Percentiles rank a stretch among this genome's conserved stretches.
Conservation (phyloP, 345 rosid genomes). For the Hirschfeldia incana region DNA sequence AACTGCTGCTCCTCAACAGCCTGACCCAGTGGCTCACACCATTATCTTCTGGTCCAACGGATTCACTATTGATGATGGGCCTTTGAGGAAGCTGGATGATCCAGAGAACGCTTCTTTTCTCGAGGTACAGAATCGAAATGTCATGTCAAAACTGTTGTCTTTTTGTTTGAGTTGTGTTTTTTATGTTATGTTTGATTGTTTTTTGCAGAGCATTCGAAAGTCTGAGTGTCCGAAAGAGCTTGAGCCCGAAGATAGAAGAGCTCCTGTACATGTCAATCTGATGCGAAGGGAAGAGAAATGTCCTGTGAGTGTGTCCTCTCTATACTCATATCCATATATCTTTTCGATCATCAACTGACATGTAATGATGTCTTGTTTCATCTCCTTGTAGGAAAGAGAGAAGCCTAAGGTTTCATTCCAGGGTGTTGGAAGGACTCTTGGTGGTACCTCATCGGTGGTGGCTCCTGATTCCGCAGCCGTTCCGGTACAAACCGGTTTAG, state of each 20-base stretch:
- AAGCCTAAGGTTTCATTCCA: constrained; percentile 68
- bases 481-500: constrained; percentile 43
- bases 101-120: constrained; percentile 94
- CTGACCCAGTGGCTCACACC: constrained; percentile 77
- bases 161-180: constrained; percentile 7
- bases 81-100: constrained; percentile 87
- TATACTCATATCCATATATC: not conserved
- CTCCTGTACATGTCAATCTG: constrained; percentile 86
- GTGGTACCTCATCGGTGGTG: constrained; percentile 34
- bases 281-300: constrained; percentile 75
- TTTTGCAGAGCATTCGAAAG: constrained; percentile 76
- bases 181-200: not conserved
- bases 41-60: constrained; percentile 95
- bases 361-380: not conserved
- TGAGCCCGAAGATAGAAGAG: constrained; percentile 86
- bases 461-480: constrained; percentile 35
- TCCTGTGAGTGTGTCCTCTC: constrained; percentile 61
- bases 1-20: constrained; percentile 77
- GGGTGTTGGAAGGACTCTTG: constrained; percentile 90
- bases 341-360: too few relatives aligned
- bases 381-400: constrained; percentile 65
- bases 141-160: not conserved
- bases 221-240: constrained; percentile 99
- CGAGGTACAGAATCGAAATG: constrained; percentile 51
- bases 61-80: constrained; percentile 92